phyloP scores from a whole-genome alignment of 2,329 filamentous ascomycete genomes.

The Ophiostoma tasmaniense region DNA sequence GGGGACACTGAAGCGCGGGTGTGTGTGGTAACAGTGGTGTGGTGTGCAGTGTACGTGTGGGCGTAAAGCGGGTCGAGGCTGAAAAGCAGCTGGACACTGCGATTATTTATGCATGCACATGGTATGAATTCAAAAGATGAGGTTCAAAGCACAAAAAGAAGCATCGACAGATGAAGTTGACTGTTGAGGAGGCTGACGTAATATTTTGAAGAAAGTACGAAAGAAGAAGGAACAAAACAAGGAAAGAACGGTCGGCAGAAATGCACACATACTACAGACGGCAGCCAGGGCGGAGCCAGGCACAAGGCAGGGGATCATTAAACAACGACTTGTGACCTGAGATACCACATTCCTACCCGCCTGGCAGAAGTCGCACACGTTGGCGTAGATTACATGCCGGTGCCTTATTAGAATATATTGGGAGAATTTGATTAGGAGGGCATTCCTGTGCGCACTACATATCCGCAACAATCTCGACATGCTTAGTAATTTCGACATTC shows the following conservation, averaged over 20 bases:
- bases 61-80: constrained; percentile 19
- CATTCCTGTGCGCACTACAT: not conserved
- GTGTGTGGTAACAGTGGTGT: not conserved
- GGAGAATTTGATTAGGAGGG: not conserved
- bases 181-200: not conserved
- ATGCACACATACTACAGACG: not conserved
- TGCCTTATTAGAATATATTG: not conserved
- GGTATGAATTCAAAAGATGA: not conserved
- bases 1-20: not conserved
- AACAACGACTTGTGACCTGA: not conserved
- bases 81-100: constrained; percentile 8
- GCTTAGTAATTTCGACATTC: not conserved
- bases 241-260: not conserved
- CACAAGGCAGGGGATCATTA: not conserved
- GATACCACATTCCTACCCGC: not conserved
- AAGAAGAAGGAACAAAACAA: not conserved
- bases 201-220: not conserved
- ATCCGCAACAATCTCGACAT: not conserved
- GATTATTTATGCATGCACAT: not conserved
- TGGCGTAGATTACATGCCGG: not conserved
- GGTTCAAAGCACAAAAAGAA: not conserved
- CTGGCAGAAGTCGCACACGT: not conserved
- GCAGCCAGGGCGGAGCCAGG: not conserved
- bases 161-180: not conserved
- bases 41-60: constrained; percentile 4